A percentile compares a stretch with the other conserved stretches of the same genome.
These are phyloP conservation scores for Candida railenensis DNA, from an alignment of 805 yeast genomes.

Conservation along the genomic window DNA sequence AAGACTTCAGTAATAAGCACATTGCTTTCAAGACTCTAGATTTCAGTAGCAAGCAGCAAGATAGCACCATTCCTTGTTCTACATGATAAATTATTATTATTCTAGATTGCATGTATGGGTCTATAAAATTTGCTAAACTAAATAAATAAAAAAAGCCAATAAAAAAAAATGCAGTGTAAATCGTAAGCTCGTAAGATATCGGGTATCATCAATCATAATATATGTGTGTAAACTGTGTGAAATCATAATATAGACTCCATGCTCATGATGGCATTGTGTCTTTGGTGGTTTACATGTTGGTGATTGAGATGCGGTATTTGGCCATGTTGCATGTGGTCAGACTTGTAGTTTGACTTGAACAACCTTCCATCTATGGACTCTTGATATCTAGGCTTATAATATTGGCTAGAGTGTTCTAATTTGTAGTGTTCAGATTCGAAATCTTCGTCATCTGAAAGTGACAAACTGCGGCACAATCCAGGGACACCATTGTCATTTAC, in stretches of 20 bases:
- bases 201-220: too few species aligned
- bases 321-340: constrained; percentile 1
- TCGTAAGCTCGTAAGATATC: not conserved
- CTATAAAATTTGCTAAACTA: too few species aligned
- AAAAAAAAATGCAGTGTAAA: not conserved
- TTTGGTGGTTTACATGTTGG: constrained; percentile 15
- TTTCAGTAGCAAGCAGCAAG: too few species aligned
- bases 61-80: too few species aligned
- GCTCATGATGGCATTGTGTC: constrained; percentile 35
- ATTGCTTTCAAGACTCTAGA: too few species aligned
- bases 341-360: constrained; percentile 8
- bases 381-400: constrained; percentile 2
- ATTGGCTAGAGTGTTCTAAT: not conserved
- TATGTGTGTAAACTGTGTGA: not conserved
- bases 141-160: not conserved
- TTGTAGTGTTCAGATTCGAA: constrained; percentile 8
- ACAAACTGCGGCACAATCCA: constrained; percentile 15
- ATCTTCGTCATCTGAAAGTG: constrained; percentile 20
- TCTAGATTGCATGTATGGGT: too few species aligned
- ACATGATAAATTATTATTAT: too few species aligned
- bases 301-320: too few species aligned
- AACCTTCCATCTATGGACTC: constrained; percentile 4
- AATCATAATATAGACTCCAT: constrained; percentile 37
- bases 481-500: constrained; percentile 13
- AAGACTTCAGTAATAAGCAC: too few species aligned